These are phyloP conservation scores for Histomonas meleagridis DNA, from an alignment of 208 protist genomes.

Conservation along the genomic window DNA sequence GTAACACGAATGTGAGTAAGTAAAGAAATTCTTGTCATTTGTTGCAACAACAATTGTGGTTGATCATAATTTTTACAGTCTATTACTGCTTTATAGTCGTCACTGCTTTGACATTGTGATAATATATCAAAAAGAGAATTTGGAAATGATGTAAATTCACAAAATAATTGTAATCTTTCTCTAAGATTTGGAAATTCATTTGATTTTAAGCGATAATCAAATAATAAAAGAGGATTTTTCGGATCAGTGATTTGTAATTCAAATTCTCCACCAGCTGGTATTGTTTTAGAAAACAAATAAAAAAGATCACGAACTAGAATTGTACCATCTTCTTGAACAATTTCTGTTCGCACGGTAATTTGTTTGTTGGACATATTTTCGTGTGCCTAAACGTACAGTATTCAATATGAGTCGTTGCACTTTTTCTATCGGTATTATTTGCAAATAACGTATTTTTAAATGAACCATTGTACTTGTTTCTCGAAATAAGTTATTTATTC, in stretches of 20 bases:
- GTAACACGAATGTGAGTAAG: neutral
- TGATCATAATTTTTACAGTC: neutral
- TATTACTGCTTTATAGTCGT: neutral
- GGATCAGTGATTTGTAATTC: constrained; percentile 25
- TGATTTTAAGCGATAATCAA: neutral
- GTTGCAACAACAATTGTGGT: neutral
- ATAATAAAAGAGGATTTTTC: constrained; percentile 17
- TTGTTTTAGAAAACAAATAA: neutral
- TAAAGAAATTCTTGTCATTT: constrained; percentile 29
- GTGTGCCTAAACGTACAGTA: no score
- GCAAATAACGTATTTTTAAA: no score
- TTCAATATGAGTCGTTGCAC: no score
- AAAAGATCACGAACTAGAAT: neutral
- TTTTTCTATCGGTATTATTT: no score
- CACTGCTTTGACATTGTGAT: neutral
- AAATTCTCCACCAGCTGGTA: neutral
- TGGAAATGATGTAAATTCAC: neutral
- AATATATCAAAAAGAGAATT: neutral
- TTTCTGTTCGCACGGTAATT: neutral
- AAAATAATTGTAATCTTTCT: neutral
- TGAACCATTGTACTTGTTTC: no score
- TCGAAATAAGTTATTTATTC: no score
- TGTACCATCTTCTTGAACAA: neutral
- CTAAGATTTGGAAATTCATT: neutral
- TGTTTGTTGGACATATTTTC: no score